These are phyloP conservation scores for Chrysoporthe austroafricana DNA, from an alignment of 2,329 filamentous ascomycete genomes.

Conservation along the genomic window DNA sequence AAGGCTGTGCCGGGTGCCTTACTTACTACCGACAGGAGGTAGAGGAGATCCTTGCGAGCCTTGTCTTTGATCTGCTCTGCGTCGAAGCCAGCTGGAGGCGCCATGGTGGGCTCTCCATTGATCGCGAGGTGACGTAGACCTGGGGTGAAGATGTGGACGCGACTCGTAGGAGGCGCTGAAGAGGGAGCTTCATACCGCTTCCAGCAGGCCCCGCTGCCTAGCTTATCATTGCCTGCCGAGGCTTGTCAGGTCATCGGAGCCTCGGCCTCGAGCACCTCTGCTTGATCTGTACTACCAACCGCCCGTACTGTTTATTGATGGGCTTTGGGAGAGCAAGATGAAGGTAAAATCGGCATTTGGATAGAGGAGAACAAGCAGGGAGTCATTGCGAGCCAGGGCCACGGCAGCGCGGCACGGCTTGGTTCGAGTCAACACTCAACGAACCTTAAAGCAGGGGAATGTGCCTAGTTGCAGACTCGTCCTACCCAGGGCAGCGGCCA, in stretches of 20 bases:
- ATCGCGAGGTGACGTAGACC: slow-evolving; percentile 30
- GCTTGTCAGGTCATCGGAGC: neutral
- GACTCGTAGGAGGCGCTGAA: slow-evolving; percentile 1
- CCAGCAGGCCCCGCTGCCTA: neutral
- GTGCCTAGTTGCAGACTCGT: neutral
- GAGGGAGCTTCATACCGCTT: slow-evolving; percentile 6
- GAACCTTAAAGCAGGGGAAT: neutral
- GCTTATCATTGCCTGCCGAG: slow-evolving; percentile 12
- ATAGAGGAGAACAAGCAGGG: neutral
- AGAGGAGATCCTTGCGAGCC: slow-evolving; percentile 85
- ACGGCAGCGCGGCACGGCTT: too few relatives aligned
- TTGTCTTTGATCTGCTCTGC: slow-evolving; percentile 77
- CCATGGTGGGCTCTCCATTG: slow-evolving; percentile 65
- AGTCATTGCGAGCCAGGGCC: too few relatives aligned
- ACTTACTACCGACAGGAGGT: slow-evolving; percentile 94
- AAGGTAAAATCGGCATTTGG: neutral
- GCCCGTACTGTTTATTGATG: neutral
- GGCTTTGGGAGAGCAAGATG: neutral
- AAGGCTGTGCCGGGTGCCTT: slow-evolving; percentile 31
- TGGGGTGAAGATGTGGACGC: slow-evolving; percentile 3
- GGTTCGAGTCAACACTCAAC: neutral
- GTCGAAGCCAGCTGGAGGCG: slow-evolving; percentile 72
- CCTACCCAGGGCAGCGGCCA: neutral
- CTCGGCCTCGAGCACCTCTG: neutral
- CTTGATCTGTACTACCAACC: neutral